Evolutionary conservation across 1,139 yeast genomes (phyloP), one percentile per base, ranked within the genome.

Genomic region (Suhomyces choctaworum): DNA sequence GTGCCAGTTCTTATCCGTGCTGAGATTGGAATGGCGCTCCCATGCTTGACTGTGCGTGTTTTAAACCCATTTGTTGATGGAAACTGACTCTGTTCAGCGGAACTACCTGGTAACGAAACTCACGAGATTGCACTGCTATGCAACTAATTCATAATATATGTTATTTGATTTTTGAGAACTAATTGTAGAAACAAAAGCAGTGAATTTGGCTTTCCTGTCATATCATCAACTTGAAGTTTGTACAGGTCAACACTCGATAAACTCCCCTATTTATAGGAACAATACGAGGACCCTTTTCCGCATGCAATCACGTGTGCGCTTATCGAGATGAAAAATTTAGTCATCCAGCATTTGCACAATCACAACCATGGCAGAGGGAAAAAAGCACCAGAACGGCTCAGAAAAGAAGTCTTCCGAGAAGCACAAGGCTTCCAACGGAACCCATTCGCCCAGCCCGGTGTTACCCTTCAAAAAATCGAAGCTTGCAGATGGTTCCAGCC

Each of bases 1-100:
- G 85, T 92, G 31, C 97, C 97, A 11, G 81, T 92, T 14, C 68
- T 92, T 44, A 69, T 92, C 44, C 75, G 97, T 48, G 95, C 97
- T 0, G 97, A 90, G 59, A 79, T 89, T 37, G 97, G 96, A 34
- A 88, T 87, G 90, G 89, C 95, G 1, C 72, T 92, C 40, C 98
- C 98, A 11, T 90, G 97, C 58, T 73, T 92, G 54, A 87, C 97
- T 4, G 96, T 92, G 9, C 78, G 96, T 52, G 84, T 92, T n/a
- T 70, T 90, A 53, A 92, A 92, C 53, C 98, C 98, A 23, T 92
- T 89, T 60, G 58, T 66, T 27, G 47, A 42, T 14, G 43, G 34
- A 24, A 17, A 17, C 20, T 17, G 8, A n/a, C n/a, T n/a, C n/a
- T n/a, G n/a, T n/a, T n/a, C n/a, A n/a, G n/a, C n/a, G n/a, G n/a